Conservation (phyloP, 164 flowering plant species). For the Tetracentron sinense region DNA sequence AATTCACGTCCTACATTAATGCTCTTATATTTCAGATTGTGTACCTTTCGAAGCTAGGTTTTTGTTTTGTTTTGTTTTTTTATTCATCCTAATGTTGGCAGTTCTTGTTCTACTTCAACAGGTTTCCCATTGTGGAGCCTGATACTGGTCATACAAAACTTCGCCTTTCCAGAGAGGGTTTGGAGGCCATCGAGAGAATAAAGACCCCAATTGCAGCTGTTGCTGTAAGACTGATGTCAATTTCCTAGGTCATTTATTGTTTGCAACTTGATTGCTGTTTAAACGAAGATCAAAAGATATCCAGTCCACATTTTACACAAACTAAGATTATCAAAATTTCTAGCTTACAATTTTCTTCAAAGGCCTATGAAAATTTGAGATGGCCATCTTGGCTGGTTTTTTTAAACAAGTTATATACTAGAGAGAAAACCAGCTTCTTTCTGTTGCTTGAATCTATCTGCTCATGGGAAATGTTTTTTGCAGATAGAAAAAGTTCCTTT, state of each 20-base stretch:
- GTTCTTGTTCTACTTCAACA: constrained; percentile 24
- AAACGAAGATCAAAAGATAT: neutral
- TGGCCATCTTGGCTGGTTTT: too few species aligned
- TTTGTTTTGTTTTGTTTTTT: neutral
- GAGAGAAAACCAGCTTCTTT: too few species aligned
- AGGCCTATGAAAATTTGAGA: neutral
- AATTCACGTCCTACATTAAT: neutral
- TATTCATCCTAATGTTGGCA: neutral
- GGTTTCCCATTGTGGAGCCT: constrained; percentile 99
- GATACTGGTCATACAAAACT: constrained; percentile 98
- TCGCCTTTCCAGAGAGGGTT: constrained; percentile 81
- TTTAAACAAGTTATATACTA: too few species aligned
- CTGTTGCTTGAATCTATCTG: too few species aligned
- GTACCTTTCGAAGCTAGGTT: neutral
- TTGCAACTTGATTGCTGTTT: too few species aligned
- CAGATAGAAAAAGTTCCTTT: too few species aligned
- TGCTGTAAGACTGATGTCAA: constrained; percentile 59
- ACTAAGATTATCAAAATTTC: neutral
- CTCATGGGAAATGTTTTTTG: too few species aligned
- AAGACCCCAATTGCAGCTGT: constrained; percentile 91
- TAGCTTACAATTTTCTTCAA: neutral
- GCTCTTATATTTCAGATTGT: too few species aligned
- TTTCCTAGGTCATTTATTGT: neutral
- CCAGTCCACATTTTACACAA: neutral
- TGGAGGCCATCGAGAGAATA: constrained; percentile 84